phyloP scores from a whole-genome alignment of 2,329 filamentous ascomycete genomes.

The Colletotrichum limetticola region DNA sequence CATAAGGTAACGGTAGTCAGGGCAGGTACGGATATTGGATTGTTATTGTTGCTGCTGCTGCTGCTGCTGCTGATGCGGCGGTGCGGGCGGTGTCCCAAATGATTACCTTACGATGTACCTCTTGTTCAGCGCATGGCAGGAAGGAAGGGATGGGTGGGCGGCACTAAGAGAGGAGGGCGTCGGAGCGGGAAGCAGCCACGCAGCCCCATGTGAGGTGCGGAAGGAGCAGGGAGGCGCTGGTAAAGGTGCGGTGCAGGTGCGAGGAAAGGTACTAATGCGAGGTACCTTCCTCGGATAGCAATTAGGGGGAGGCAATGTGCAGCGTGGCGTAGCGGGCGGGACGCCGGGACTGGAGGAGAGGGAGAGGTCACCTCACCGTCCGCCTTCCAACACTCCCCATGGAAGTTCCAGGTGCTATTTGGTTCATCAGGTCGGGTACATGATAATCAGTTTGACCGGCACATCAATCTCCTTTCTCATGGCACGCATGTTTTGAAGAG shows the following conservation, averaged over 20 bases:
- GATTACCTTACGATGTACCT: not conserved
- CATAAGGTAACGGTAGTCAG: too few relatives aligned
- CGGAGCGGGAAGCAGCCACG: not conserved
- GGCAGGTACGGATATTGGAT: not conserved
- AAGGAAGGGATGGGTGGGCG: constrained; percentile 1
- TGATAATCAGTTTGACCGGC: not conserved
- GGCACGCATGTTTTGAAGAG: not conserved
- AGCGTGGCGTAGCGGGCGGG: constrained; percentile 24
- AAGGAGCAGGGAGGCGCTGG: not conserved
- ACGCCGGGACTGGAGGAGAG: constrained; percentile 22
- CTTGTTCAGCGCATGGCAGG: not conserved
- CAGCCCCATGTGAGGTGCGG: constrained; percentile 6
- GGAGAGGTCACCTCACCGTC: not conserved
- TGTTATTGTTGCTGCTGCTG: not conserved
- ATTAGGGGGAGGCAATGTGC: constrained; percentile 3
- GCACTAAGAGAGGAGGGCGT: not conserved
- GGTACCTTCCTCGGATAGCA: not conserved
- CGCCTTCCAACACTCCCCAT: too few relatives aligned
- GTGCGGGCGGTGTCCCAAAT: not conserved
- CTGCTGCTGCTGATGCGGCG: not conserved
- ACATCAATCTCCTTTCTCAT: not conserved
- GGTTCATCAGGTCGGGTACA: too few relatives aligned
- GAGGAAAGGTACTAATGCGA: not conserved
- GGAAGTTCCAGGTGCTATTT: too few relatives aligned
- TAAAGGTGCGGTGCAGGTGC: not conserved